Conservation (phyloP, 2,329 filamentous ascomycete genomes). For the Capronia americana region DNA sequence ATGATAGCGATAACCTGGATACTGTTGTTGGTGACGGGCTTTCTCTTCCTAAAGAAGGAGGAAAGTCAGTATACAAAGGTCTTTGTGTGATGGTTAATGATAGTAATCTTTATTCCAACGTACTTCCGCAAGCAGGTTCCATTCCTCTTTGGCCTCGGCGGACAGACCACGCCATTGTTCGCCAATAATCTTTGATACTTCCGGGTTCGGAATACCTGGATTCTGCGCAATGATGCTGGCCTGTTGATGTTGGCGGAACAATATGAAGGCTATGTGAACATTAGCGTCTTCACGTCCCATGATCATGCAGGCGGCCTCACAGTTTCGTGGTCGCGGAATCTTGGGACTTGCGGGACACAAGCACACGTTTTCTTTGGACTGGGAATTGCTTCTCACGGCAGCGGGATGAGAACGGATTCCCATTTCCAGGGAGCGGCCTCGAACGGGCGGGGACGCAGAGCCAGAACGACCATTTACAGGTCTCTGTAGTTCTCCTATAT, state of each 20-base stretch:
- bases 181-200: conserved; percentile 97
- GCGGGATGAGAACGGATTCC: conserved; percentile 14
- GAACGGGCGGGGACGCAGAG: conserved; percentile 19
- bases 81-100: conserved; percentile 29
- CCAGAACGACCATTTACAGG: conserved; percentile 15
- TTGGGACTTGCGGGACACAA: conserved; percentile 74
- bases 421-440: conserved; percentile 24
- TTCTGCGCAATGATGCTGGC: conserved; percentile 78
- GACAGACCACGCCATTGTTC: conserved; percentile 85
- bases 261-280: conserved; percentile 80
- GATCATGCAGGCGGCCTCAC: conserved; percentile 54
- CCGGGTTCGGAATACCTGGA: conserved; percentile 90
- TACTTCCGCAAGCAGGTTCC: conserved; percentile 87
- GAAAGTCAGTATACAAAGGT: conserved; percentile 31
- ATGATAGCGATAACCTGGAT: conserved; percentile 93
- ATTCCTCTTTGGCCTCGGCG: conserved; percentile 76
- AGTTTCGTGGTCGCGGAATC: conserved; percentile 73
- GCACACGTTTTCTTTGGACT: conserved; percentile 56
- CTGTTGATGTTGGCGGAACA: conserved; percentile 94
- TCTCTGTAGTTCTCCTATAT: conserved; percentile 14
- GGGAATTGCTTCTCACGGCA: conserved; percentile 4
- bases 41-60: conserved; percentile 74
- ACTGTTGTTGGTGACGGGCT: conserved; percentile 82
- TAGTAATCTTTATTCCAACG: conserved; percentile 32
- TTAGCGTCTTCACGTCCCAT: conserved; percentile 29